Evolutionary conservation across 2,329 filamentous ascomycete species (phyloP), one percentile per base, ranked within the genome.

Genomic region (Akanthomyces uredinophilus): DNA sequence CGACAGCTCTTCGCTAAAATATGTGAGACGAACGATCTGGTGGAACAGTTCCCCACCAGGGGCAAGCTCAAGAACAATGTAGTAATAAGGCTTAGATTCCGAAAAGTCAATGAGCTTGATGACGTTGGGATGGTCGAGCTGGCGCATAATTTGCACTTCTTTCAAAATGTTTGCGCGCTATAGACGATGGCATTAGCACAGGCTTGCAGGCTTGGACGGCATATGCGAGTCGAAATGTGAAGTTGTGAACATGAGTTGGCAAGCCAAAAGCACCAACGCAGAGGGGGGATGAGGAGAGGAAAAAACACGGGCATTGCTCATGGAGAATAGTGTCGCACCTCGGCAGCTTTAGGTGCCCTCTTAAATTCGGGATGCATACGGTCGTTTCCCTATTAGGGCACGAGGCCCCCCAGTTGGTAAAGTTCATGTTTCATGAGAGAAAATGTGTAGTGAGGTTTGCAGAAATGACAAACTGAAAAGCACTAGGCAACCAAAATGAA

Each of bases 121-220:
- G 64, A 99, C 95, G 73, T 98, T 98, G 65, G 94, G 93, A 69
- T 99, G 95, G 67, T 98, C 92, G 53, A 99, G 83, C 71, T 96
- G 90, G 66, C 93, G 91, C 94, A 99, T 99, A 69, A 99, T 99
- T 71, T 96, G 91, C 16, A 99, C 95, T 76, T 99, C 95, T 78
- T 99, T 99, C 65, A 99, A 80, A 67, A 99, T 98, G 71, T 98
- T 99, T 66, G 94, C 91, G 78, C 95, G 86, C 95, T 99, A 75
- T n/a, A 41, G 22, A 50, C 27, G 6, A 22, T 50, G 22, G 14
- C 44, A 69, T 76, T 65, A 75, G 73, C 65, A 69, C 64, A 4
- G 37, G 53, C 20, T 47, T 35, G 27, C 64, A 4, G 37, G 53
- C 20, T 47, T 35, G 27, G 39, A 24, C 11, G 18, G 8, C 8